Evolutionary conservation across 1,284 basidiomycete species (phyloP).

Genomic region (Ganoderma sinense): DNA sequence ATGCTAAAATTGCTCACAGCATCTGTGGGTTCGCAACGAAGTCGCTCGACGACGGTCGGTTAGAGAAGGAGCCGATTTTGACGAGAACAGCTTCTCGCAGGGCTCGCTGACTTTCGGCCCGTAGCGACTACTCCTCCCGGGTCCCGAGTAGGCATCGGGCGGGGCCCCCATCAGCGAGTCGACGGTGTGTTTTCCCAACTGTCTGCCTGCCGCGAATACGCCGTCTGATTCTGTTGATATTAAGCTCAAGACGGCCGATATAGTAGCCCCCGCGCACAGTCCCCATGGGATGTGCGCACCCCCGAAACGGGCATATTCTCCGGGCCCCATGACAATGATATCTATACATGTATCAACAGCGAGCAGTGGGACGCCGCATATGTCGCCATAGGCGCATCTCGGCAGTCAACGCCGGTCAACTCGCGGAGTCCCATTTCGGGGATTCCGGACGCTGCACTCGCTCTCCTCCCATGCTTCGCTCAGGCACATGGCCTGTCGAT

Average conservation of each 20-base stretch:
- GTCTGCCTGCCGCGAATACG: not conserved
- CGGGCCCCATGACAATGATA: not conserved
- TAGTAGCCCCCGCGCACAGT: not conserved
- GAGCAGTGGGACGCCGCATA: not conserved
- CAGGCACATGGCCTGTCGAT: constrained; percentile 27
- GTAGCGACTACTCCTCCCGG: constrained; percentile 4
- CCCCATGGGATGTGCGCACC: not conserved
- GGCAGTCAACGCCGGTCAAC: not conserved
- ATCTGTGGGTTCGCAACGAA: constrained; percentile 4
- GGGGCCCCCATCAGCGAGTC: not conserved
- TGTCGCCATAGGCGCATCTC: not conserved
- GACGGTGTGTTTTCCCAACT: constrained; percentile 1
- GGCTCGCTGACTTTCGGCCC: constrained; percentile 18
- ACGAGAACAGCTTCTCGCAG: constrained; percentile 6
- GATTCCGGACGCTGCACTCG: constrained; percentile 11
- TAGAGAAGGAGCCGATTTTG: constrained; percentile 7
- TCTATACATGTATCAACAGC: no score
- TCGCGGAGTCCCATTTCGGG: constrained; percentile 28
- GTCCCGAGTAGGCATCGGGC: not conserved
- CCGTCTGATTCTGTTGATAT: constrained; percentile 2
- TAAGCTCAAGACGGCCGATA: constrained; percentile 4
- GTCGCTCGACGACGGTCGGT: constrained; percentile 4
- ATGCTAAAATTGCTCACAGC: not conserved
- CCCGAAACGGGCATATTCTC: not conserved
- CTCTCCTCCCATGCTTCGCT: constrained; percentile 15